Conservation (phyloP, 148 eudicot genomes). For the Silene conica region DNA sequence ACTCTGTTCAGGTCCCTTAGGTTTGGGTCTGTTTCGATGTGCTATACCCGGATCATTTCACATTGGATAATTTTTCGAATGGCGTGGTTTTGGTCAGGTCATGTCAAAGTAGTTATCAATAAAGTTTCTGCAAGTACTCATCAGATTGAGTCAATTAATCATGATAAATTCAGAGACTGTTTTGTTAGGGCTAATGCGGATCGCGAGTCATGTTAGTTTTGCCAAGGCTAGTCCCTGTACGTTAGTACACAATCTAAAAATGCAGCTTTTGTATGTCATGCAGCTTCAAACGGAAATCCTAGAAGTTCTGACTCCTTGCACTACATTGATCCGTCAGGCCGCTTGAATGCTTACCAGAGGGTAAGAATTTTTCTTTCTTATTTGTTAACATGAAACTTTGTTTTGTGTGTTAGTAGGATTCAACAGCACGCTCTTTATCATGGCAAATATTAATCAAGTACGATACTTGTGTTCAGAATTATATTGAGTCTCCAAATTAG, state of each 20-base stretch:
- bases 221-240: too few species aligned
- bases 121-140: too few species aligned
- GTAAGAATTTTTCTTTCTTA: constrained; percentile 31
- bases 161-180: too few species aligned
- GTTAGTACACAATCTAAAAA: constrained; percentile 3
- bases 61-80: too few species aligned
- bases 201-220: neutral
- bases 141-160: too few species aligned
- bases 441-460: neutral
- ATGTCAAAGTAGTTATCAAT: too few species aligned
- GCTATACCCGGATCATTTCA: too few species aligned
- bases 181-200: neutral
- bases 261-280: constrained; percentile 6
- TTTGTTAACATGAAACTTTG: neutral
- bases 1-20: too few species aligned
- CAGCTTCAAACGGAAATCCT: constrained; percentile 90
- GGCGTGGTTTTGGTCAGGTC: too few species aligned
- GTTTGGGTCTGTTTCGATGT: too few species aligned
- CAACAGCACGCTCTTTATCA: neutral
- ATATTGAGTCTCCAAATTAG: neutral
- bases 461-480: neutral
- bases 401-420: neutral
- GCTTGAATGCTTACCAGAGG: constrained; percentile 85
- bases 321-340: constrained; percentile 78
- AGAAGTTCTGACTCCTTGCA: constrained; percentile 63